Conservation (phyloP, 257 asterid species). For the Solanum bulbocastanum region DNA sequence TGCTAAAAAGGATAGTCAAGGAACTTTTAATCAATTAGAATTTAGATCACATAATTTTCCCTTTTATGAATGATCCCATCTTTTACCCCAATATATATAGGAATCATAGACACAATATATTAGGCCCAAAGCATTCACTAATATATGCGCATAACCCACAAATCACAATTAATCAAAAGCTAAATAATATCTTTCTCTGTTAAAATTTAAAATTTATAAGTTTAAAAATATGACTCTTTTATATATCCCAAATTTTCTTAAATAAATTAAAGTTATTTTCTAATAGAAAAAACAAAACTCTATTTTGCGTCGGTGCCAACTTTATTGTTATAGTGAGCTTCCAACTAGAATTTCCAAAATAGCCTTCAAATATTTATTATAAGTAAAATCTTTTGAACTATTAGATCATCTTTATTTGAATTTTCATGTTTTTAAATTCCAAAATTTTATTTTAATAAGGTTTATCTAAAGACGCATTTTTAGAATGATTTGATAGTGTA, state of each 20-base stretch:
- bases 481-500: no score
- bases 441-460: not conserved
- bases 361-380: no score
- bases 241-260: not conserved
- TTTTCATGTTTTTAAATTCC: not conserved
- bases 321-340: not conserved
- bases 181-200: no score
- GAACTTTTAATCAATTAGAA: no score
- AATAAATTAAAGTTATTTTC: no score
- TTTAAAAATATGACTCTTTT: not conserved
- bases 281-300: no score
- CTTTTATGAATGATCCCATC: not conserved
- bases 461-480: not conserved
- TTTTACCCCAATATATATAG: not conserved
- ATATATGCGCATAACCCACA: no score
- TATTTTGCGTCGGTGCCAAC: not conserved
- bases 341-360: not conserved
- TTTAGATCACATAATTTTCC: not conserved
- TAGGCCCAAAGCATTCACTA: not conserved
- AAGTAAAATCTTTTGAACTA: not conserved
- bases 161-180: no score
- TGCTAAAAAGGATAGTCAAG: not conserved
- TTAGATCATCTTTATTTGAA: not conserved
- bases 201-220: no score
- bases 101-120: not conserved